Conservation (phyloP, 768 basidiomycete species). For the Phaffia tasmanica region DNA sequence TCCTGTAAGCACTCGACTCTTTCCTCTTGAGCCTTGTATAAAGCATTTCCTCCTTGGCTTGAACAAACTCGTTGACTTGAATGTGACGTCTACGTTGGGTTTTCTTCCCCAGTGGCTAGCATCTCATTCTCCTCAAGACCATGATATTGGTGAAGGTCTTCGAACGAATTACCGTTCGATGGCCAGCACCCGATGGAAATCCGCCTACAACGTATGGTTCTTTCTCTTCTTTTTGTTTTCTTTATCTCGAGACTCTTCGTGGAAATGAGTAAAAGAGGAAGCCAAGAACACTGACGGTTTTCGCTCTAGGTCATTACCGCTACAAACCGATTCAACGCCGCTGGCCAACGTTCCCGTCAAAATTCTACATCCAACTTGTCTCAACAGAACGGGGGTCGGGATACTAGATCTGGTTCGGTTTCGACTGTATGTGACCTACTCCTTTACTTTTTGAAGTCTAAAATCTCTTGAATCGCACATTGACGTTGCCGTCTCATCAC, state of each 20-base stretch:
- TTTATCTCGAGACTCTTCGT: too few species aligned
- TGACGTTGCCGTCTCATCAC: too few species aligned
- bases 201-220: neutral
- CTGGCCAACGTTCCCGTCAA: neutral
- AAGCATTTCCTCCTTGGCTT: neutral
- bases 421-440: too few species aligned
- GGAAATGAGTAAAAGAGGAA: too few species aligned
- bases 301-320: neutral
- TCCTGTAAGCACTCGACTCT: slow-evolving; percentile 44
- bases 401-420: too few species aligned
- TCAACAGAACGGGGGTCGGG: too few species aligned
- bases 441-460: too few species aligned
- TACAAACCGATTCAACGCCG: neutral
- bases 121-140: slow-evolving; percentile 54
- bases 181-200: neutral
- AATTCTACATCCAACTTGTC: too few species aligned
- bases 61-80: too few species aligned
- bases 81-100: neutral
- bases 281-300: too few species aligned
- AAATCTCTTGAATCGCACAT: too few species aligned
- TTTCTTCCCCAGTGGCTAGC: slow-evolving; percentile 55
- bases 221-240: too few species aligned
- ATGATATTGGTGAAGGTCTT: slow-evolving; percentile 48
- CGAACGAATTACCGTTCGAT: neutral
- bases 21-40: neutral